Percentiles rank a stretch among this genome's conserved stretches.
Evolutionary conservation across 2,329 filamentous ascomycete genomes (phyloP).

Genomic region (Colletotrichum godetiae): DNA sequence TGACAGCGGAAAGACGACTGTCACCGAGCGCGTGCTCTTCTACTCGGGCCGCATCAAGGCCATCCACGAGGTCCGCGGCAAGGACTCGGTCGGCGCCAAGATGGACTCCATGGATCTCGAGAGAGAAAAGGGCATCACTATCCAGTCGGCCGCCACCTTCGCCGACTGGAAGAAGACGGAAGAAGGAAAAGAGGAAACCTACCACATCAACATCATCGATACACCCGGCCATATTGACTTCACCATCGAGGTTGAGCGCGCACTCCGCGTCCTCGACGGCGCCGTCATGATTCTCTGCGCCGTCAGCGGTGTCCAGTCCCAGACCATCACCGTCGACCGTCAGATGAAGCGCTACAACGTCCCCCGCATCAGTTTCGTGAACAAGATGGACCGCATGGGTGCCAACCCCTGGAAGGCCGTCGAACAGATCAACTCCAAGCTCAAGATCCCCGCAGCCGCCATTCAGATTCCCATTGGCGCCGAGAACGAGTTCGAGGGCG

Average conservation of each 20-base stretch:
- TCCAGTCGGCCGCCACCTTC: slow-evolving; percentile 97
- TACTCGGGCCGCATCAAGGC: slow-evolving; percentile 97
- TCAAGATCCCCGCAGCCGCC: slow-evolving; percentile 92
- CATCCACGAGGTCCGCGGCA: slow-evolving; percentile 96
- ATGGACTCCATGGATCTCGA: slow-evolving; percentile 99
- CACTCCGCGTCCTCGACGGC: slow-evolving; percentile 92
- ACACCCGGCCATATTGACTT: slow-evolving; percentile 99
- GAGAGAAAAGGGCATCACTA: slow-evolving; percentile 98
- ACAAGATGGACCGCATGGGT: slow-evolving; percentile 99
- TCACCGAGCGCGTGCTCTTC: slow-evolving; percentile 95
- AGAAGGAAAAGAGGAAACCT: slow-evolving; percentile 86
- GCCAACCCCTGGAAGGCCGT: slow-evolving; percentile 98
- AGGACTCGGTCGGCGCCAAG: slow-evolving; percentile 95
- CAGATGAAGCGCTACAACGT: slow-evolving; percentile 99
- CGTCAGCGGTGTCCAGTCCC: slow-evolving; percentile 95
- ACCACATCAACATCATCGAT: slow-evolving; percentile 98
- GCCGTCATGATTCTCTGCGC: slow-evolving; percentile 99
- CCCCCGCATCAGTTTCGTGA: slow-evolving; percentile 94
- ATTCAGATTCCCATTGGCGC: slow-evolving; percentile 94
- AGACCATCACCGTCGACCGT: slow-evolving; percentile 97
- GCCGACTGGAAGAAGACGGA: slow-evolving; percentile 95
- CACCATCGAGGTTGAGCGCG: slow-evolving; percentile 97
- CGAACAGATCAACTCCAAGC: slow-evolving; percentile 96
- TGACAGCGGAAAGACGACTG: slow-evolving; percentile 97
- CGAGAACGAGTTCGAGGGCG: slow-evolving; percentile 91